phyloP scores from a whole-genome alignment of 805 yeast genomes.

The Lipomyces oligophaga region DNA sequence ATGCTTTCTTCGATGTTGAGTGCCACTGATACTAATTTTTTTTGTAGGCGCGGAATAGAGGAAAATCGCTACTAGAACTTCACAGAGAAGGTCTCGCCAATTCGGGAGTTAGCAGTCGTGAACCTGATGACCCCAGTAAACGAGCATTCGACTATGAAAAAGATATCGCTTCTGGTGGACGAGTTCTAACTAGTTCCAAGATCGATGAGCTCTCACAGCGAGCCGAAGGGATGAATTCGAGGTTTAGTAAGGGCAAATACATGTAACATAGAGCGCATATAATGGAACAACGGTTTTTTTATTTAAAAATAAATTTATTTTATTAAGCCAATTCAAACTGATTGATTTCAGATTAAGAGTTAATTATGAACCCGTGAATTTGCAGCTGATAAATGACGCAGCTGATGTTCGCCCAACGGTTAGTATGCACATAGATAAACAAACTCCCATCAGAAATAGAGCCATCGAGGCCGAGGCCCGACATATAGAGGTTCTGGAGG shows the following conservation, averaged over 20 bases:
- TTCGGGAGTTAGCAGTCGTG: slow-evolving; percentile 4
- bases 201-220: slow-evolving; percentile 18
- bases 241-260: slow-evolving; percentile 21
- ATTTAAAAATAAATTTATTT: too few species aligned
- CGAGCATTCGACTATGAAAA: slow-evolving; percentile 28
- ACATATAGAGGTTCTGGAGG: too few species aligned
- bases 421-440: too few species aligned
- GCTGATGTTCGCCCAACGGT: too few species aligned
- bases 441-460: too few species aligned
- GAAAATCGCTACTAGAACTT: slow-evolving; percentile 25
- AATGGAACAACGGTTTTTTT: too few species aligned
- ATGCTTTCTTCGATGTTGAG: background rate
- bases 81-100: slow-evolving; percentile 14
- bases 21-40: background rate
- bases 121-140: slow-evolving; percentile 24
- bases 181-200: slow-evolving; percentile 9
- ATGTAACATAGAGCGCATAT: too few species aligned
- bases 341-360: too few species aligned
- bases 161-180: slow-evolving; percentile 27
- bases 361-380: too few species aligned
- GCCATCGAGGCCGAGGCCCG: too few species aligned
- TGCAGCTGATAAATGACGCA: too few species aligned
- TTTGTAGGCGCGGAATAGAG: slow-evolving; percentile 20
- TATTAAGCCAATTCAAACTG: too few species aligned
- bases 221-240: slow-evolving; percentile 26